Evolutionary conservation across 169 alveolate genomes (phyloP), one percentile per base, ranked within the genome.

Genomic region (Pseudocohnilembus persalinus): DNA sequence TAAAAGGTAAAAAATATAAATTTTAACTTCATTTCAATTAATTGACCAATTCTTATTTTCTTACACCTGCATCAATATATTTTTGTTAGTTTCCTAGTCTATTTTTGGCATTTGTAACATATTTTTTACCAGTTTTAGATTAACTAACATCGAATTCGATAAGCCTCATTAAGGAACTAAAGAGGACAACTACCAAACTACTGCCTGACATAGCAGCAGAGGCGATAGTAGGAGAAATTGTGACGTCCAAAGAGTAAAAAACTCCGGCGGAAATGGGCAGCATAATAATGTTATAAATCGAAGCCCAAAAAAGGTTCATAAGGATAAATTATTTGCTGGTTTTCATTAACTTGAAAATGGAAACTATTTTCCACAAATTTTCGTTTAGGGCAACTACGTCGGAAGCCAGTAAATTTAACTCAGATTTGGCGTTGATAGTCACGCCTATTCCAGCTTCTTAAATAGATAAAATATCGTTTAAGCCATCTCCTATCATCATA

Each of bases 401-500:
- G 29, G 85, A 77, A 0, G 90, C 90, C 68, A 86, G 74, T 11
- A 86, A 68, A 81, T 86, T 86, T 34, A 86, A 80, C 74, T 86
- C 83, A 16, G 87, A 80, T 64, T 86, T 80, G 64, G 90, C 90
- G 64, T 86, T 86, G 0, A 86, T 86, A 1, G 90, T 35, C 27
- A 86, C 87, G 24, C 90, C 90, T 1, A 86, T 65, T 29, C 83
- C 80, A 4, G 90, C 90, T 75, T 79, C 78, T 81, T 86, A 68
- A n/a, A 86, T 35, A 11, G 90, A 79, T 0, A 86, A 74, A 31
- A 86, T 68, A 74, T 86, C 90, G 80, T 86, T 86, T 30, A 86
- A 65, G 1, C 90, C 90, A 81, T 86, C 90, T 32, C 90, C 90
- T n/a, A 86, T 86, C 90, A 86, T 86, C 83, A 86, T 86, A 33